Base-by-base conservation (phyloP, 768 basidiomycete species). In the Agaricus sinodeliciosus region DNA sequence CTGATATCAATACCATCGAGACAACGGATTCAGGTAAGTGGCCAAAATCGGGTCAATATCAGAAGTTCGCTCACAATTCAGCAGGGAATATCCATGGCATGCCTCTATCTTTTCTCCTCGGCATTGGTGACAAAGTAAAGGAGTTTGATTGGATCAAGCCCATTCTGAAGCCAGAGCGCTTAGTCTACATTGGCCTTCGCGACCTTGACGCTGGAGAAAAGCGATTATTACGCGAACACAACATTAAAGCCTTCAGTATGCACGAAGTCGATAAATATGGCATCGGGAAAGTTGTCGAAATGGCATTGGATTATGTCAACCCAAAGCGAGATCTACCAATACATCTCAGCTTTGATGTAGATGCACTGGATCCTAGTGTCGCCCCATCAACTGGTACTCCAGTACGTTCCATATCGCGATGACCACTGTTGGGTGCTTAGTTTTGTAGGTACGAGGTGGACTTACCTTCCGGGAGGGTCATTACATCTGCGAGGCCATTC, bases 401-500 rank as follows among this genome's bases (percentile, higher is more conserved):
- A 22, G 92, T 91, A 57, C 65, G 80, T 13, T 54, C 12, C 35
- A 28, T 3, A n/a, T 15, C 18, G 35, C 36, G 9, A 19, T 22
- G 13, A 34, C 35, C 15, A 44, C 27, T 15, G 27, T 35, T 9
- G 16, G 41, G 48, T 43, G 49, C 47, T 34, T 34, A 40, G 44
- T 57, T 58, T 55, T 43, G 46, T 54, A 87, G 82, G 91, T 95
- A 19, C 87, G 94, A 60, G 96, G 96, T 2, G 96, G 96, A 9
- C 72, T 99, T 56, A 94, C 90, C 18, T 99, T 98, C 73, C 76
- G 96, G 58, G 96, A 99, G 65, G 95, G 94, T n/a, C 96, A 97
- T 69, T 97, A 94, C 67, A 94, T 95, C 62, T 93, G 90, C 59
- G 94, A 97, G 70, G 85, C 89, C 4, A 80, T 98, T 40, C 82